Evolutionary conservation across 805 yeast species (phyloP).

Genomic region (Starmerella geochares): DNA sequence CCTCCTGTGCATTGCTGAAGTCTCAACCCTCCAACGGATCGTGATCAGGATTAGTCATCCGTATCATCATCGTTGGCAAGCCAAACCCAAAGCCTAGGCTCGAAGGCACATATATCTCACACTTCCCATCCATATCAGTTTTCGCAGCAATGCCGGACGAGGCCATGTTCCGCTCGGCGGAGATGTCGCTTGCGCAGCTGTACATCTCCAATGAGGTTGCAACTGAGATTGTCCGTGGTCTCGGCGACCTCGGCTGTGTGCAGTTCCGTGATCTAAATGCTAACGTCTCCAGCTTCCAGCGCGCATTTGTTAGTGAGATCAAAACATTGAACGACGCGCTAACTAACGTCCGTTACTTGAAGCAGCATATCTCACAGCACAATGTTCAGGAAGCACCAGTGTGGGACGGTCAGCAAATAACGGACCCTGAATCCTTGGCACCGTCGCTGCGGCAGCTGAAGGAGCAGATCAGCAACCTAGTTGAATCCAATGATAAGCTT

Average conservation of each 20-base stretch:
- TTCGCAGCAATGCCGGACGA: conserved; percentile 22
- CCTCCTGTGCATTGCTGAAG: no score
- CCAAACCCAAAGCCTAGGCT: background rate
- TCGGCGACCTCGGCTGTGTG: conserved; percentile 77
- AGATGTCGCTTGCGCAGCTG: conserved; percentile 86
- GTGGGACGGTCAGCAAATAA: conserved; percentile 36
- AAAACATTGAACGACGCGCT: conserved; percentile 76
- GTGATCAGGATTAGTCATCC: background rate
- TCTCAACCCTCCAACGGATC: no score
- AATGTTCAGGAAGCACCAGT: conserved; percentile 30
- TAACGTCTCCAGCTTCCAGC: conserved; percentile 72
- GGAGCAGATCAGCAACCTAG: conserved; percentile 60
- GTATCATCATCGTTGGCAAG: background rate
- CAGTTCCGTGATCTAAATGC: conserved; percentile 85
- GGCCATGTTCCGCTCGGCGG: conserved; percentile 63
- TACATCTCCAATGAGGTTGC: conserved; percentile 85
- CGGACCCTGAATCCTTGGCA: conserved; percentile 60
- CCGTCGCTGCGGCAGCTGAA: conserved; percentile 59
- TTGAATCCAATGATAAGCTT: conserved; percentile 56
- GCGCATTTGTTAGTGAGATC: conserved; percentile 81
- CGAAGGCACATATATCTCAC: background rate
- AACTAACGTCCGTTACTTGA: conserved; percentile 55
- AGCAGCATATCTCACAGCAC: conserved; percentile 28
- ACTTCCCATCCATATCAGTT: background rate
- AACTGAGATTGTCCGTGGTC: conserved; percentile 70